A percentile compares a stretch with the other conserved stretches of the same genome.
Evolutionary conservation across 1,284 basidiomycete genomes (phyloP).

Genomic region (Hemileia vastatrix): DNA sequence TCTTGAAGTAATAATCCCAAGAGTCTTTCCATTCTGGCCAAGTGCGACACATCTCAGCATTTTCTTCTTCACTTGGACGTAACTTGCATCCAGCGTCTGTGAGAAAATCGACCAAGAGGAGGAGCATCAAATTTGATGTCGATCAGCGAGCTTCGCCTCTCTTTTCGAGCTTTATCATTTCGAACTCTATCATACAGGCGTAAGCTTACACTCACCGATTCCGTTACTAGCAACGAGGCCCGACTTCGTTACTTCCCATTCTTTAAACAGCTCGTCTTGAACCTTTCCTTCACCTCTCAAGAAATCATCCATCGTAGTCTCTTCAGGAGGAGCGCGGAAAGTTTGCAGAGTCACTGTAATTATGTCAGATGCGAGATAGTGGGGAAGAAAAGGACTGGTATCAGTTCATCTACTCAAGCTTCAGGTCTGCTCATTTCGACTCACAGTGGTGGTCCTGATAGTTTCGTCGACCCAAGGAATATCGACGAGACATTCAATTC

Average conservation of each 20-base stretch:
- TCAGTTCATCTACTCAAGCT: neutral
- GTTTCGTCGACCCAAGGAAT: constrained; percentile 61
- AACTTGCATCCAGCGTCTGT: constrained; percentile 68
- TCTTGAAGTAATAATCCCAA: constrained; percentile 61
- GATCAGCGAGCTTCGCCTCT: no score
- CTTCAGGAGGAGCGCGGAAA: constrained; percentile 59
- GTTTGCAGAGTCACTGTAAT: constrained; percentile 46
- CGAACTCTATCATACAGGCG: no score
- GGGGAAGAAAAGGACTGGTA: no score
- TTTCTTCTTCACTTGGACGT: constrained; percentile 57
- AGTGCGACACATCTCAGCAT: constrained; percentile 56
- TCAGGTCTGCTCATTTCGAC: neutral
- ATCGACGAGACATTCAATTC: constrained; percentile 47
- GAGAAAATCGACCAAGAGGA: no score
- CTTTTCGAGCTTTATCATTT: no score
- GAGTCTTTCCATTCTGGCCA: constrained; percentile 58
- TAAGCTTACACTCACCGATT: no score
- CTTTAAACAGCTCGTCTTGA: constrained; percentile 51
- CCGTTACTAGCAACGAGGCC: constrained; percentile 58
- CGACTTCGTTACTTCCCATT: constrained; percentile 62
- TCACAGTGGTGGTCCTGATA: constrained; percentile 61
- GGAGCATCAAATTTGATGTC: no score
- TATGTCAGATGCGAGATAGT: constrained; percentile 53
- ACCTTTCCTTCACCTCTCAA: constrained; percentile 55
- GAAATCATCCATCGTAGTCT: constrained; percentile 57